Conservation (phyloP, 2,329 filamentous ascomycete species). For the Colletotrichum acutatum region DNA sequence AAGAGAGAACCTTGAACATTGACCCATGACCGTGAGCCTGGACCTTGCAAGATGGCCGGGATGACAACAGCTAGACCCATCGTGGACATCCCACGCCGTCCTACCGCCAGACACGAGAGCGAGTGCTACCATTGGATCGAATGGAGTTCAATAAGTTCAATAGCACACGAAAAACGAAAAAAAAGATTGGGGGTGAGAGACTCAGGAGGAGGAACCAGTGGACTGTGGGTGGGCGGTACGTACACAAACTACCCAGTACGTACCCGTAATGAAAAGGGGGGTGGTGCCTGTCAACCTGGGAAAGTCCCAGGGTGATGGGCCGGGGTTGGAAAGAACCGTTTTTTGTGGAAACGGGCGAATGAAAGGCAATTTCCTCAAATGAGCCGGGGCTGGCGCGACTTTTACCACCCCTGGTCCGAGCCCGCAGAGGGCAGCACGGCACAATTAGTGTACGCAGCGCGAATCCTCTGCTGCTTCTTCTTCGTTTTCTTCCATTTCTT, state of each 20-base stretch:
- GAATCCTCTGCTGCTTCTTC: background rate
- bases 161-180: background rate
- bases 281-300: conserved; percentile 31
- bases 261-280: conserved; percentile 6
- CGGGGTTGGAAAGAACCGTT: background rate
- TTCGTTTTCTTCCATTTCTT: background rate
- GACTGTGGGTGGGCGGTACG: background rate
- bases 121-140: conserved; percentile 18
- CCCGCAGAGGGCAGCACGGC: background rate
- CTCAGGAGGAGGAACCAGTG: background rate
- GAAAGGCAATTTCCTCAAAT: conserved; percentile 38
- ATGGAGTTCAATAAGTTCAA: conserved; percentile 21
- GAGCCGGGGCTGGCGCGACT: conserved; percentile 33
- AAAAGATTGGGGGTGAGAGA: conserved; percentile 16
- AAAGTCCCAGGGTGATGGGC: conserved; percentile 15
- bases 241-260: background rate
- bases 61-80: background rate
- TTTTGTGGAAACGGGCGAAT: conserved; percentile 35
- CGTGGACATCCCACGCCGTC: conserved; percentile 3
- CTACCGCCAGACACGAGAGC: background rate
- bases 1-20: conserved; percentile 3
- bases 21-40: conserved; percentile 17
- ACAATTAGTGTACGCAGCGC: background rate
- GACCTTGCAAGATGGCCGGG: conserved; percentile 12
- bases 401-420: conserved; percentile 19